phyloP scores from a whole-genome alignment of 371 early-diverging fungal species.

The Batrachochytrium dendrobatidis region DNA sequence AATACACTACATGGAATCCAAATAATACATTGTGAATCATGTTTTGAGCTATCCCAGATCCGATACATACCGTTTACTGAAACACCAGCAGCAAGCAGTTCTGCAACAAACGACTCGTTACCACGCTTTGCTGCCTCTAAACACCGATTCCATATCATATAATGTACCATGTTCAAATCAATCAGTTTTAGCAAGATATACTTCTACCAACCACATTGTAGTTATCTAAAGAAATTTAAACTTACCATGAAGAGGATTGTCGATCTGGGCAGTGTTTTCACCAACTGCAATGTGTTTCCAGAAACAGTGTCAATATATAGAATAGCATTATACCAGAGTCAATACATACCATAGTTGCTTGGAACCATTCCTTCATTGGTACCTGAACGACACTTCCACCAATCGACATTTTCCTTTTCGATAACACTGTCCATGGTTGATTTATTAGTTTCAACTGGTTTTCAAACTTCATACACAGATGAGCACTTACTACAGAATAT shows the following conservation, averaged over 20 bases:
- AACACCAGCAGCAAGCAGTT: conserved; percentile 40
- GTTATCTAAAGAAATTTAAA: background rate
- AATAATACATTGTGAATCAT: background rate
- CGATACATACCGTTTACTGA: conserved; percentile 32
- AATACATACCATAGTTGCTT: conserved; percentile 33
- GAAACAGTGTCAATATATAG: background rate
- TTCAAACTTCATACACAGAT: conserved; percentile 4
- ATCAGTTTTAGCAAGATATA: background rate
- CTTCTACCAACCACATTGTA: too few relatives aligned
- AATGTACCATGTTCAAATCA: background rate
- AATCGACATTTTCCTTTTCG: conserved; percentile 37
- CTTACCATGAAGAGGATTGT: conserved; percentile 45
- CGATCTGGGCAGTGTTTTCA: conserved; percentile 40
- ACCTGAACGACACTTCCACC: conserved; percentile 45
- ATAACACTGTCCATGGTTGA: conserved; percentile 25
- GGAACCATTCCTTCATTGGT: conserved; percentile 45
- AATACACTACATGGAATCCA: background rate
- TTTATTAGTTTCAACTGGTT: background rate
- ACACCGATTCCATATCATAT: too few relatives aligned
- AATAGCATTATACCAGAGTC: too few relatives aligned
- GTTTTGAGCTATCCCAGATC: background rate
- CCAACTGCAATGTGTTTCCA: conserved; percentile 26
- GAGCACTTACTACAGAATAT: conserved; percentile 27
- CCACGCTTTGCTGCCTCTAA: conserved; percentile 40
- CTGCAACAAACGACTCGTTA: conserved; percentile 35